A percentile compares a stretch with the other conserved stretches of the same genome.
Evolutionary conservation across 805 yeast genomes (phyloP).

Genomic region (Ogataea methylovora): DNA sequence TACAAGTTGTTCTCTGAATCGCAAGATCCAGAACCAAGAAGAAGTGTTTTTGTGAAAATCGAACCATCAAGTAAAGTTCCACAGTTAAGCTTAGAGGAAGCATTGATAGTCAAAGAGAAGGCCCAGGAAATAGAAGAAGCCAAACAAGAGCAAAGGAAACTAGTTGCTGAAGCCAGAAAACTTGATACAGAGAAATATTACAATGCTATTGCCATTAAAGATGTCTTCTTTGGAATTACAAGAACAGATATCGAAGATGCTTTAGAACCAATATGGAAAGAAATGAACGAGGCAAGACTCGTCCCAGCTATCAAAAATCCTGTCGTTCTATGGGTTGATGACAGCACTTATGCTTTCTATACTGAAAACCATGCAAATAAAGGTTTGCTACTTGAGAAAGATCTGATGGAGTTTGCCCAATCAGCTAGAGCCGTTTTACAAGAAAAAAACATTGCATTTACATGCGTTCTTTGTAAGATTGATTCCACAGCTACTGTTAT

Average conservation of each 20-base stretch:
- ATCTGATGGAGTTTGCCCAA: conserved; percentile 33
- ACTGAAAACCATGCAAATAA: conserved; percentile 27
- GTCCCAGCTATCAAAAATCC: conserved; percentile 13
- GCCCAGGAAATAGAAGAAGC: conserved; percentile 19
- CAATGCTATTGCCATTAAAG: conserved; percentile 50
- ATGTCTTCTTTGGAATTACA: conserved; percentile 46
- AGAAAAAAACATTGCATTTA: conserved; percentile 39
- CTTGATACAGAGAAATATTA: conserved; percentile 25
- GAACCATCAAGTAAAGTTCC: conserved; percentile 31
- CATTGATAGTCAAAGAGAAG: conserved; percentile 27
- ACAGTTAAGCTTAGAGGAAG: conserved; percentile 36
- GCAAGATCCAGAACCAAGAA: conserved; percentile 74
- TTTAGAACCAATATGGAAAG: conserved; percentile 15
- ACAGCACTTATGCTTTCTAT: conserved; percentile 32
- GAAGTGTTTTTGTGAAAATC: conserved; percentile 59
- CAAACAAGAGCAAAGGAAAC: conserved; percentile 19
- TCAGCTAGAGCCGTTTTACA: conserved; percentile 26
- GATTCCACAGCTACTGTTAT: conserved; percentile 29
- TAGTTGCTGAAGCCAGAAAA: conserved; percentile 15
- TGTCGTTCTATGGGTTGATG: conserved; percentile 33
- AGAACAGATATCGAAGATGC: conserved; percentile 33
- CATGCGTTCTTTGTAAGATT: conserved; percentile 37
- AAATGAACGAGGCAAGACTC: not conserved
- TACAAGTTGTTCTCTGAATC: conserved; percentile 59
- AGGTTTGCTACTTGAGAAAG: conserved; percentile 33